Evolutionary conservation across 768 basidiomycete genomes (phyloP).

Genomic region (Lactarius indigo): DNA sequence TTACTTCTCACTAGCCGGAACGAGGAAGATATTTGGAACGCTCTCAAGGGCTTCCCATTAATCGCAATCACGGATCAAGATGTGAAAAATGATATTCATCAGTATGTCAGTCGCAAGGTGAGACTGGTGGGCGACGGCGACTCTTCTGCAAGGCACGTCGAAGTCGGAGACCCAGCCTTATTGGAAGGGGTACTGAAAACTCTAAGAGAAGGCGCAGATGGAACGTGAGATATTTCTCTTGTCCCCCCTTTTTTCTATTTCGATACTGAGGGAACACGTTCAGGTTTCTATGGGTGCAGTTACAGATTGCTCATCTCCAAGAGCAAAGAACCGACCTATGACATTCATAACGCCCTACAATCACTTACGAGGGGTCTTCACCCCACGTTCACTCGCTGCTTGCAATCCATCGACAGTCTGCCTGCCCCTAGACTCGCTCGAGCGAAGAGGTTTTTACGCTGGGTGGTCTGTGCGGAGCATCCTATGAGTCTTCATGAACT

Average conservation of each 20-base stretch:
- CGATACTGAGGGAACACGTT: not conserved
- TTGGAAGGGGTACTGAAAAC: not conserved
- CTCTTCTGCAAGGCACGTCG: not conserved
- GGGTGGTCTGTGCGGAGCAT: conserved; percentile 1
- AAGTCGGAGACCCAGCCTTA: conserved; percentile 1
- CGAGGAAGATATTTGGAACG: conserved; percentile 1
- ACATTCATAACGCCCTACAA: conserved; percentile 1
- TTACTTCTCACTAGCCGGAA: conserved; percentile 12
- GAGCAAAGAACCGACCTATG: conserved; percentile 11
- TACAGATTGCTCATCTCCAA: conserved; percentile 12
- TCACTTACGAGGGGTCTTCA: conserved; percentile 1
- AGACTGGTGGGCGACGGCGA: conserved; percentile 1
- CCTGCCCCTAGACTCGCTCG: not conserved
- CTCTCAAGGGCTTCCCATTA: not conserved
- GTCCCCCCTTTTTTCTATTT: not conserved
- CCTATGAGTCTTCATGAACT: conserved; percentile 4
- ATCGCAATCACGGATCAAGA: not conserved
- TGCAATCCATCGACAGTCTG: conserved; percentile 5
- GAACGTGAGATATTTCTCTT: not conserved
- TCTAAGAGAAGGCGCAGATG: conserved; percentile 7
- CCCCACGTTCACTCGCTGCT: not conserved
- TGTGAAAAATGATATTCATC: conserved; percentile 3
- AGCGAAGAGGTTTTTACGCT: conserved; percentile 6
- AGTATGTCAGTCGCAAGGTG: conserved; percentile 8
- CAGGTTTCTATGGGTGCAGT: conserved; percentile 10